Conservation (phyloP, 306 rosid genomes). For the Castanopsis chinensis region DNA sequence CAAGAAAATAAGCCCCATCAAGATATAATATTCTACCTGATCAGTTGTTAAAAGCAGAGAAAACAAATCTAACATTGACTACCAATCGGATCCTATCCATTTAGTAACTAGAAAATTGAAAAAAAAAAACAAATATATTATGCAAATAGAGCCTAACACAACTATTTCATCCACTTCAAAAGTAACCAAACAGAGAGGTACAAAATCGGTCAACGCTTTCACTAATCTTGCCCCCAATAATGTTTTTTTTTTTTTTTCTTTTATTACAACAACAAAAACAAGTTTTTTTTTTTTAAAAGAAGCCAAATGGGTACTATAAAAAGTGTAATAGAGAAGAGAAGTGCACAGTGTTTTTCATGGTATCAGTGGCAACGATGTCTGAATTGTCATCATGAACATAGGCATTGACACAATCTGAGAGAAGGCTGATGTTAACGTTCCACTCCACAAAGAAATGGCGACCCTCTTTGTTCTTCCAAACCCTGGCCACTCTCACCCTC, state of each 20-base stretch:
- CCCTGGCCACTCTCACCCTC: conserved; percentile 82
- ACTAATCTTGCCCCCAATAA: too few relatives aligned
- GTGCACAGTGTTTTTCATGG: conserved; percentile 86
- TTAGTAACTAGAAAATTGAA: neutral
- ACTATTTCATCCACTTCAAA: neutral
- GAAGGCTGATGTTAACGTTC: conserved; percentile 68
- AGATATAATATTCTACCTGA: neutral
- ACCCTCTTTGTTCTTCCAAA: conserved; percentile 61
- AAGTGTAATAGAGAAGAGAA: neutral
- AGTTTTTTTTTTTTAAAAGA: too few relatives aligned
- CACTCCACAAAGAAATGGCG: conserved; percentile 74
- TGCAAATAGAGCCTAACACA: neutral
- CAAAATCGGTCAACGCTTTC: too few relatives aligned
- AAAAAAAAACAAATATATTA: neutral
- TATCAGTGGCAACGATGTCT: conserved; percentile 87
- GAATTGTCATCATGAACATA: conserved; percentile 69
- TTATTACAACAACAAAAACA: too few relatives aligned
- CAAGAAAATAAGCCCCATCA: neutral
- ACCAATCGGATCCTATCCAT: neutral
- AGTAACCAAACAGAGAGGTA: neutral
- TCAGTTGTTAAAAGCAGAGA: neutral
- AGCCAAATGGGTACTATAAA: too few relatives aligned
- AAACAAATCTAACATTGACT: neutral
- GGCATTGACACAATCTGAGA: conserved; percentile 70
- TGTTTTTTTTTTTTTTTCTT: neutral